A percentile compares a stretch with the other conserved stretches of the same genome.
Evolutionary conservation across 75 land plant genomes (phyloP).

Genomic region (Pseudotsuga menziesii): DNA sequence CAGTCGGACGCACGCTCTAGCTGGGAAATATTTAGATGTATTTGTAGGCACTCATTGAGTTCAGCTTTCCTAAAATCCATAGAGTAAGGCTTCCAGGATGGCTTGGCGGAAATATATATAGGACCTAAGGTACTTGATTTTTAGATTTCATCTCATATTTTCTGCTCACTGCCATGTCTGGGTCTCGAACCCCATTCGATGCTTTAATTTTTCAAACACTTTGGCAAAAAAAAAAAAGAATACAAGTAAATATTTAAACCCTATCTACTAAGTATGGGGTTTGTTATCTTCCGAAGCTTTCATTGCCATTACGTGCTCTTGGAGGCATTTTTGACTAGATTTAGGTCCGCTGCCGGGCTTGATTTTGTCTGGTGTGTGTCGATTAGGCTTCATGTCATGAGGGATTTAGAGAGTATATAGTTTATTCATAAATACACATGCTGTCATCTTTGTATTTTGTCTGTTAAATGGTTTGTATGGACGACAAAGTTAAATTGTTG

Average conservation of each 20-base stretch:
- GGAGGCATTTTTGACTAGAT: background rate
- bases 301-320: background rate
- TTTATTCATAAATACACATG: background rate
- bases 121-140: background rate
- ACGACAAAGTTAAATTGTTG: background rate
- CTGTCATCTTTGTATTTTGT: background rate
- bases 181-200: background rate
- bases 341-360: background rate
- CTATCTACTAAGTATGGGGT: background rate
- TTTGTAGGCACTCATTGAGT: no score
- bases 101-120: background rate
- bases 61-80: no score
- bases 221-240: no score
- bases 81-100: background rate
- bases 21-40: no score
- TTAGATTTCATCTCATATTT: background rate
- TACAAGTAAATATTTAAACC: background rate
- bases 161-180: background rate
- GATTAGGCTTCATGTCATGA: no score
- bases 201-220: background rate
- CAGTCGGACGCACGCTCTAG: no score
- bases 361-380: background rate
- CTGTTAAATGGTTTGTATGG: background rate
- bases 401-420: background rate
- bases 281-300: background rate